Evolutionary conservation across 257 asterid genomes (phyloP).

Genomic region (Nicotiana obtusifolia): DNA sequence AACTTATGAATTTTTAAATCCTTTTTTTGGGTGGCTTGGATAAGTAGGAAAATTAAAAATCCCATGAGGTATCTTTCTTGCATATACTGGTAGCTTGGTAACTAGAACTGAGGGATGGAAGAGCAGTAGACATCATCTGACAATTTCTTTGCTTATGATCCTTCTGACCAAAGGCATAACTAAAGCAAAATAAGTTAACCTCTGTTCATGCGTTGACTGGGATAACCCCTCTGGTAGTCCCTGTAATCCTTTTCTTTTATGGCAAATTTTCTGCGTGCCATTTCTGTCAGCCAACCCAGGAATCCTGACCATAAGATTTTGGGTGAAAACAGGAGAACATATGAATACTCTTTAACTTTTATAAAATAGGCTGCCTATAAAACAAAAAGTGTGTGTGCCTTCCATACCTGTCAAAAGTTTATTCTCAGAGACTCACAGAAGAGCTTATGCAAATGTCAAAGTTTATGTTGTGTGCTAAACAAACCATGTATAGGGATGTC

Average conservation of each 20-base stretch:
- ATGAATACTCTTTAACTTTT: not conserved
- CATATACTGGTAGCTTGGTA: not conserved
- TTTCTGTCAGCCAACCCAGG: not conserved
- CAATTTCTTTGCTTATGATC: not conserved
- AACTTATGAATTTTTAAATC: not conserved
- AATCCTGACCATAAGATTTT: not conserved
- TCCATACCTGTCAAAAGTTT: not conserved
- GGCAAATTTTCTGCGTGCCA: not conserved
- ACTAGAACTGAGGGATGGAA: not conserved
- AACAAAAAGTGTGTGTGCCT: not conserved
- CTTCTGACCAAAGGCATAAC: not conserved
- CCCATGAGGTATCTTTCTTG: conserved; percentile 2
- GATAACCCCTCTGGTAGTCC: not conserved
- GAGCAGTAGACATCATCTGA: not conserved
- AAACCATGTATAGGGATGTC: conserved; percentile 69
- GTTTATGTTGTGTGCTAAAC: conserved; percentile 16
- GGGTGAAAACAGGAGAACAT: not conserved
- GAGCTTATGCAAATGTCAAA: not conserved
- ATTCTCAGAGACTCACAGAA: not conserved
- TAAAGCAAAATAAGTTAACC: not conserved
- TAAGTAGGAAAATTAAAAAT: not conserved
- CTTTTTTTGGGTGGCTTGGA: not conserved
- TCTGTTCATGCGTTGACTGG: not conserved
- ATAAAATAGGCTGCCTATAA: not conserved
- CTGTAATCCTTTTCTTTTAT: not conserved